phyloP scores from a whole-genome alignment of 305 asterid species.

The Fraxinus dipetala region DNA sequence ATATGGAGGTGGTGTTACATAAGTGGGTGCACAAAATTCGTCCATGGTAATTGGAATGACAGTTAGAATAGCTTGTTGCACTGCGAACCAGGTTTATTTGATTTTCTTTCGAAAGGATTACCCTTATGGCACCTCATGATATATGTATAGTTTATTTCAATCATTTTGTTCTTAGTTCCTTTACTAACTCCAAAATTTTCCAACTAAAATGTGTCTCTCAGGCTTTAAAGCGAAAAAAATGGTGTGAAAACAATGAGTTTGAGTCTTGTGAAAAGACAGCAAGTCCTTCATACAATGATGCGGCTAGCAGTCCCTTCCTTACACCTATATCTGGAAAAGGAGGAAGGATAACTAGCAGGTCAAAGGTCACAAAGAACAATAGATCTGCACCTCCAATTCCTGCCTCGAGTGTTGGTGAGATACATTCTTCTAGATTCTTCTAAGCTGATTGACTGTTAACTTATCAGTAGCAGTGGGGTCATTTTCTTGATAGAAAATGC shows the following conservation, averaged over 20 bases:
- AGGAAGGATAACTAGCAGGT: constrained; percentile 52
- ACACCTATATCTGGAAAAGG: constrained; percentile 80
- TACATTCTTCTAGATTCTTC: constrained; percentile 10
- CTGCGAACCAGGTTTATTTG: not conserved
- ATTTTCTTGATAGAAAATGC: constrained; percentile 14
- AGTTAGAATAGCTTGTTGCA: not conserved
- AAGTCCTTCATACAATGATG: constrained; percentile 46
- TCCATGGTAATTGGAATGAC: not conserved
- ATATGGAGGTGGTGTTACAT: not conserved
- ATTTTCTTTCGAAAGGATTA: not conserved
- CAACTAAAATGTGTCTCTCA: constrained; percentile 29
- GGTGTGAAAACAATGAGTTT: constrained; percentile 39
- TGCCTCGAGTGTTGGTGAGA: constrained; percentile 57
- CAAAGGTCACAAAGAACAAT: constrained; percentile 60
- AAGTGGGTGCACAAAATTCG: not conserved
- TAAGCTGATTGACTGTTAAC: constrained; percentile 1
- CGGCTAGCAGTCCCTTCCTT: constrained; percentile 49
- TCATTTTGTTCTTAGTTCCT: constrained; percentile 10
- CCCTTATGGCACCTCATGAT: not conserved
- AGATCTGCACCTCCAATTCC: constrained; percentile 63
- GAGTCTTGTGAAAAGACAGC: constrained; percentile 49
- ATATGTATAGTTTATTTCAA: not conserved
- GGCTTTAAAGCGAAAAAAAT: constrained; percentile 72
- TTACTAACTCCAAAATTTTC: constrained; percentile 18
- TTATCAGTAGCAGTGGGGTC: not conserved